phyloP scores from a whole-genome alignment of 257 asterid species.

The Solanum chmielewskii region DNA sequence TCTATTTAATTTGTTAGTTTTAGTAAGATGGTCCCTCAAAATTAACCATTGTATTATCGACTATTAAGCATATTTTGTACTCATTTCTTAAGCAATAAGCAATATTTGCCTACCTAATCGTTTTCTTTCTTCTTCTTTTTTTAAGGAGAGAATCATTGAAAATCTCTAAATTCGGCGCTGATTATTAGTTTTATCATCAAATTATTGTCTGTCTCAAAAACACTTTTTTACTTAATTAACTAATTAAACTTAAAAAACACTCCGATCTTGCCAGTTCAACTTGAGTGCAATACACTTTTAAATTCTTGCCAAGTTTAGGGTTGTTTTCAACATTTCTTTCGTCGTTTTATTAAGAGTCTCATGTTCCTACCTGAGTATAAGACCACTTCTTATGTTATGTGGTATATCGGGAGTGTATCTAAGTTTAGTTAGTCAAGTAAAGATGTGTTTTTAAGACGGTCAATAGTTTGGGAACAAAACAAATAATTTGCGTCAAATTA shows the following conservation, averaged over 20 bases:
- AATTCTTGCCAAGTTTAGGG: neutral
- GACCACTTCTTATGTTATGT: neutral
- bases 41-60: neutral
- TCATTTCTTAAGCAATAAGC: neutral
- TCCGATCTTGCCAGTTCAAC: neutral
- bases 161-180: too few relatives aligned
- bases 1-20: neutral
- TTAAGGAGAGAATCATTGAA: neutral
- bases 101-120: neutral
- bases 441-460: neutral
- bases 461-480: too few relatives aligned
- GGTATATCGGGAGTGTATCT: neutral
- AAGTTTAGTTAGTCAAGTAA: neutral
- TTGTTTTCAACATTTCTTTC: neutral
- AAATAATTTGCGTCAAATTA: too few relatives aligned
- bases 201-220: neutral
- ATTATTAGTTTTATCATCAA: neutral
- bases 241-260: too few relatives aligned
- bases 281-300: too few relatives aligned
- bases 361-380: neutral
- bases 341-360: neutral
- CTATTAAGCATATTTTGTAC: neutral
- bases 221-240: too few relatives aligned
- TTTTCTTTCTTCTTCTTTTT: too few relatives aligned
- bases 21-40: neutral